Evolutionary conservation across 768 basidiomycete species (phyloP).

Genomic region (Serpula lacrymans): DNA sequence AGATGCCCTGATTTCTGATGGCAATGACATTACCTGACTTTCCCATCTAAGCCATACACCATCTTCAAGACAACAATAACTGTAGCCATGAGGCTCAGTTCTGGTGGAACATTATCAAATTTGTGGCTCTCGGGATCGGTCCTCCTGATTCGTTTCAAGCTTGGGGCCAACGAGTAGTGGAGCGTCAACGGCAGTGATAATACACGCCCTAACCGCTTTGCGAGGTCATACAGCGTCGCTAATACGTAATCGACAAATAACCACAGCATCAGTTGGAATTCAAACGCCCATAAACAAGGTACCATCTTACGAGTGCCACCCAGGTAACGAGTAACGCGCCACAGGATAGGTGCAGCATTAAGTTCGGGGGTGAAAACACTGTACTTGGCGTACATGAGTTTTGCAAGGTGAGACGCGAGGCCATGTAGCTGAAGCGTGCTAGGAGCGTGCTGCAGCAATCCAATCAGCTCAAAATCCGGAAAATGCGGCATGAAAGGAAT

Average conservation of each 20-base stretch:
- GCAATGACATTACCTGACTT: constrained; percentile 45
- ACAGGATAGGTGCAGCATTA: constrained; percentile 74
- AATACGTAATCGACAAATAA: constrained; percentile 8
- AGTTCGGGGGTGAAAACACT: constrained; percentile 66
- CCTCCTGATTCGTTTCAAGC: constrained; percentile 29
- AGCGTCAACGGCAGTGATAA: constrained; percentile 60
- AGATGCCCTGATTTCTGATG: constrained; percentile 6
- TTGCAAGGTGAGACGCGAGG: constrained; percentile 61
- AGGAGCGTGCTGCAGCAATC: constrained; percentile 57
- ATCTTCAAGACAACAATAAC: constrained; percentile 77
- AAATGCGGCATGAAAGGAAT: constrained; percentile 6
- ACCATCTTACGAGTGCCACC: constrained; percentile 69
- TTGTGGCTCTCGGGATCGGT: constrained; percentile 45
- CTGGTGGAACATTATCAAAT: constrained; percentile 65
- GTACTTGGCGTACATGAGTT: constrained; percentile 48
- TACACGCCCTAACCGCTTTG: constrained; percentile 54
- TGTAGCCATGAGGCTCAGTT: constrained; percentile 56
- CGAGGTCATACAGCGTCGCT: constrained; percentile 66
- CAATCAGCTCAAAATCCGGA: constrained; percentile 11
- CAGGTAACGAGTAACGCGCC: constrained; percentile 65
- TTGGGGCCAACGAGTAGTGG: constrained; percentile 51
- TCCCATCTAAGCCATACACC: constrained; percentile 80
- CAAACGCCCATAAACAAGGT: not conserved
- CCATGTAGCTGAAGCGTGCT: constrained; percentile 52
- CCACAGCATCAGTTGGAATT: constrained; percentile 17